Evolutionary conservation across 2,329 filamentous ascomycete species (phyloP).

Genomic region (Didymella arachidicola): DNA sequence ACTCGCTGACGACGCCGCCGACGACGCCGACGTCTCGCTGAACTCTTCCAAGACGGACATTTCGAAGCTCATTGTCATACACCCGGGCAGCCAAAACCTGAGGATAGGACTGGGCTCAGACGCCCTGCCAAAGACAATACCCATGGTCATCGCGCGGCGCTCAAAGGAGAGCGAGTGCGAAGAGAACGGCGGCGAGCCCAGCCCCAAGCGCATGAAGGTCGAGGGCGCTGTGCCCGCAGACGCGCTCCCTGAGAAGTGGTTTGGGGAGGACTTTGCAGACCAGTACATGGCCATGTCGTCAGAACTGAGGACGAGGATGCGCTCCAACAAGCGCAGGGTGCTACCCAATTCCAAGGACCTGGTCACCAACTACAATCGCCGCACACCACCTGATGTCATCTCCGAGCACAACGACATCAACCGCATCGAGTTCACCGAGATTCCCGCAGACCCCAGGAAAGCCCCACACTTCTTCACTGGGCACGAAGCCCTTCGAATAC

Average conservation of each 20-base stretch:
- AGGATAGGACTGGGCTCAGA: constrained; percentile 96
- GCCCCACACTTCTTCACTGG: constrained; percentile 84
- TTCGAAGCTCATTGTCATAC: constrained; percentile 92
- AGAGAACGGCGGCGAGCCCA: constrained; percentile 79
- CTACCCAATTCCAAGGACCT: constrained; percentile 97
- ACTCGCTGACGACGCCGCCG: constrained; percentile 40
- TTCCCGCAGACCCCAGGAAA: constrained; percentile 65
- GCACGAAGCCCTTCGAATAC: constrained; percentile 81
- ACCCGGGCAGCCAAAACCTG: constrained; percentile 93
- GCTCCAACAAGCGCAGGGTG: constrained; percentile 91
- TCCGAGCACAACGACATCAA: constrained; percentile 93
- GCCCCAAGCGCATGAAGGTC: constrained; percentile 70
- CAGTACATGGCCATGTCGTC: constrained; percentile 82
- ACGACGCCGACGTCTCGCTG: constrained; percentile 39
- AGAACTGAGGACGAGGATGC: constrained; percentile 89
- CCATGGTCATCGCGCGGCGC: constrained; percentile 87
- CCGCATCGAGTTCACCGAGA: constrained; percentile 94
- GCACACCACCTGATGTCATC: constrained; percentile 84
- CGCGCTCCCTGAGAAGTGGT: constrained; percentile 75
- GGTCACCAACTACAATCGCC: constrained; percentile 91
- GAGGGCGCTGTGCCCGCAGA: constrained; percentile 68
- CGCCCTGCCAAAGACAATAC: constrained; percentile 90
- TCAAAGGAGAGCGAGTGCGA: constrained; percentile 83
- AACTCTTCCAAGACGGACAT: constrained; percentile 64
- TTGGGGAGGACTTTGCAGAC: constrained; percentile 76